These are phyloP conservation scores for Cucurbita maxima DNA, from an alignment of 306 rosid genomes.

Conservation along the genomic window DNA sequence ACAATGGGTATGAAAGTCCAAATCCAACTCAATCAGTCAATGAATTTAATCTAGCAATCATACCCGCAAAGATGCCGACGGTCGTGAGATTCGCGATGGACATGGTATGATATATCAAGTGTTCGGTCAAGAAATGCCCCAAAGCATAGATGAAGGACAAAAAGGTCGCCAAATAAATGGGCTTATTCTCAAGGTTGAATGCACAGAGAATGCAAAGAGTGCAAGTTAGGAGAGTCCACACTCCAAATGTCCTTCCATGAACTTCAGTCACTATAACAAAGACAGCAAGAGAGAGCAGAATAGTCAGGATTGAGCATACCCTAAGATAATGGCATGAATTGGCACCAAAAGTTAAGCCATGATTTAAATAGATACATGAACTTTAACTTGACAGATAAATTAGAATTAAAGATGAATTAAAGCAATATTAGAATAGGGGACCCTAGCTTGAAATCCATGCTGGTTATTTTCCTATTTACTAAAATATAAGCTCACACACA, in stretches of 20 bases:
- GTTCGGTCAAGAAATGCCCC: constrained; percentile 82
- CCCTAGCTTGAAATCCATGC: too few relatives aligned
- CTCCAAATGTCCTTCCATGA: constrained; percentile 94
- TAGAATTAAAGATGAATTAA: background rate
- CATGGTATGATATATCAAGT: constrained; percentile 69
- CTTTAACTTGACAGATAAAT: background rate
- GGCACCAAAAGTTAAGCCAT: background rate
- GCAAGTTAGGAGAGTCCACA: constrained; percentile 87
- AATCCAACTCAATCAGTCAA: constrained; percentile 2
- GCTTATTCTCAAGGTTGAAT: constrained; percentile 82
- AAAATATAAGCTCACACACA: background rate
- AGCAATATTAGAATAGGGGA: background rate
- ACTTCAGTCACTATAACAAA: constrained; percentile 59
- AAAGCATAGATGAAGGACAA: constrained; percentile 76
- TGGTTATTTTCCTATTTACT: background rate
- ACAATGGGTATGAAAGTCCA: background rate
- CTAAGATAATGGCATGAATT: background rate
- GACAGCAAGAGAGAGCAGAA: background rate
- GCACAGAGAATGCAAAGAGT: constrained; percentile 90
- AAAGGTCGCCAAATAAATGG: constrained; percentile 68
- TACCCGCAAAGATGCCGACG: constrained; percentile 85
- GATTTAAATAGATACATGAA: background rate
- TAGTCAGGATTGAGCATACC: background rate
- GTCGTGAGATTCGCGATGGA: constrained; percentile 53
- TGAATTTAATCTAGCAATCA: constrained; percentile 5